Percentiles rank a stretch among this genome's conserved stretches.
phyloP scores from a whole-genome alignment of 2,329 filamentous ascomycete species.

The Botrytis squamosa region DNA sequence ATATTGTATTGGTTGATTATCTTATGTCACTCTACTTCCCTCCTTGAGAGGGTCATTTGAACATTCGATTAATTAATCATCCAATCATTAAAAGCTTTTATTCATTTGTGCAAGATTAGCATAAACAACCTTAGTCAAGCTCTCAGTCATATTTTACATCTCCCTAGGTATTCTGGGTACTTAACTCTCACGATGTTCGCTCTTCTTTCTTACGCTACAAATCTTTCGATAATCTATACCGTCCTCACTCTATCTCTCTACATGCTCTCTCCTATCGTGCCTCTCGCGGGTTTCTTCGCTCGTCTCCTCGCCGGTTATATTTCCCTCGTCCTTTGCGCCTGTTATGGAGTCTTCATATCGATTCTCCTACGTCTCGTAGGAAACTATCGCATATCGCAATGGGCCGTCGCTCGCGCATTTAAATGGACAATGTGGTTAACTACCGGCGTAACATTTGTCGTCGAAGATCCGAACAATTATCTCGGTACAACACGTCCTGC shows the following conservation, averaged over 20 bases:
- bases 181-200: constrained; percentile 31
- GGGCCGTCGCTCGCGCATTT: constrained; percentile 77
- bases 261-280: constrained; percentile 57
- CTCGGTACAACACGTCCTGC: constrained; percentile 65
- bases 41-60: constrained; percentile 35
- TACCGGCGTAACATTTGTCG: constrained; percentile 75
- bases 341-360: constrained; percentile 74
- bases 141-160: not conserved
- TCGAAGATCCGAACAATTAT: constrained; percentile 65
- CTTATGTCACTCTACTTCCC: constrained; percentile 32
- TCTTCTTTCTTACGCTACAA: constrained; percentile 40
- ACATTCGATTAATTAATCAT: not conserved
- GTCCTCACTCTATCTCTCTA: constrained; percentile 57
- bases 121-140: not conserved
- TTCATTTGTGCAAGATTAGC: not conserved
- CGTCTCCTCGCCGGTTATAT: constrained; percentile 67
- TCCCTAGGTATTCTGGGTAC: not conserved
- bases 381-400: constrained; percentile 76
- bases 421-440: constrained; percentile 72
- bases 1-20: not conserved
- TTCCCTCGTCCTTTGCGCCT: constrained; percentile 57
- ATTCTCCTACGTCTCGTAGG: constrained; percentile 69
- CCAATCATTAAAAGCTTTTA: not conserved
- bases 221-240: constrained; percentile 53
- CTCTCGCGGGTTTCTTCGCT: constrained; percentile 65